These are phyloP conservation scores for Talaromyces sp. DNA, from an alignment of 2,329 filamentous ascomycete species.

Conservation along the genomic window DNA sequence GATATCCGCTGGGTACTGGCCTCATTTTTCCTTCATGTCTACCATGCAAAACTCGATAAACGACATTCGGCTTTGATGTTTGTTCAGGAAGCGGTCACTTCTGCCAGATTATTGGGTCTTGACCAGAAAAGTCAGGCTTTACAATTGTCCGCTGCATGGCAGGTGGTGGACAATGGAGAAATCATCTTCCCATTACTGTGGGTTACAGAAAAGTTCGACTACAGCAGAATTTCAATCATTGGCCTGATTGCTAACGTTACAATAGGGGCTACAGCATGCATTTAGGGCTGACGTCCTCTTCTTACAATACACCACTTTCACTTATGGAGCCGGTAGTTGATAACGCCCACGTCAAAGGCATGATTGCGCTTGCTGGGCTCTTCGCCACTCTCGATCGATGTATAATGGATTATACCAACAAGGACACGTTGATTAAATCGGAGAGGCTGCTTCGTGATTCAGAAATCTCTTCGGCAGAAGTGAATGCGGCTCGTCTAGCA, in stretches of 20 bases:
- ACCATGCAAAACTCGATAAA: constrained; percentile 32
- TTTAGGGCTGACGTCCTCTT: constrained; percentile 27
- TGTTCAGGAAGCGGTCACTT: constrained; percentile 29
- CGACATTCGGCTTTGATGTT: constrained; percentile 29
- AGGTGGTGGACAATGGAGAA: constrained; percentile 25
- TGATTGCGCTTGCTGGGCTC: constrained; percentile 26
- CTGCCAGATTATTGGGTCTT: constrained; percentile 24
- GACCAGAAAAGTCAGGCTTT: constrained; percentile 19
- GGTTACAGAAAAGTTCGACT: constrained; percentile 30
- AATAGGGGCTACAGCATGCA: constrained; percentile 32
- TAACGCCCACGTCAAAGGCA: constrained; percentile 25
- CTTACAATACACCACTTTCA: constrained; percentile 17
- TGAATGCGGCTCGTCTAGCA: constrained; percentile 24
- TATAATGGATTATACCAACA: constrained; percentile 5
- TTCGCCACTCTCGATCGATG: constrained; percentile 28
- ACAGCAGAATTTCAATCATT: no score
- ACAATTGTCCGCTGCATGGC: constrained; percentile 6
- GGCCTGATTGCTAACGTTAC: background rate
- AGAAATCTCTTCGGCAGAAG: constrained; percentile 17
- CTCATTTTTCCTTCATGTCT: constrained; percentile 33
- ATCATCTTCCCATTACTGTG: constrained; percentile 29
- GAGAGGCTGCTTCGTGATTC: constrained; percentile 24
- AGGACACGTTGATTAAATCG: constrained; percentile 21
- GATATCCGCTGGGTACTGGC: constrained; percentile 25
- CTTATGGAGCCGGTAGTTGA: background rate